Percentiles rank a stretch among this genome's conserved stretches.
Evolutionary conservation across 257 asterid species (phyloP).

Genomic region (Thymus quinquecostatus): DNA sequence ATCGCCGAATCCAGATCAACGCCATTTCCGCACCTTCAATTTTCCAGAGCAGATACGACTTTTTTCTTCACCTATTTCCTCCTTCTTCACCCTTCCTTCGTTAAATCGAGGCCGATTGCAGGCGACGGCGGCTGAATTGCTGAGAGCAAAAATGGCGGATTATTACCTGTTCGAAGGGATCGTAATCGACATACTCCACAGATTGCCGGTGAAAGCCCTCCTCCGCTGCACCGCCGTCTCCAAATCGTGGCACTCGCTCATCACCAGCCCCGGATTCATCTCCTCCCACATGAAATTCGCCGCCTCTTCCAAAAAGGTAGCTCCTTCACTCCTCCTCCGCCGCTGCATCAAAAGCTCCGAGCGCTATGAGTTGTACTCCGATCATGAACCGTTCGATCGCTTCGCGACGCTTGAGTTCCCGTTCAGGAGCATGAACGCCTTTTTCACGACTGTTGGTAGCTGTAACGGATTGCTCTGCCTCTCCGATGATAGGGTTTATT

Average conservation of each 20-base stretch:
- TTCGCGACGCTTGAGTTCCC: conserved; percentile 34
- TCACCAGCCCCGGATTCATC: conserved; percentile 43
- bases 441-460: conserved; percentile 50
- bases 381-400: conserved; percentile 25
- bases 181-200: conserved; percentile 46
- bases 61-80: too few species aligned
- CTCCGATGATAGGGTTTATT: conserved; percentile 47
- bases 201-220: conserved; percentile 43
- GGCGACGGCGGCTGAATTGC: background rate
- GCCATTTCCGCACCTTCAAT: too few species aligned
- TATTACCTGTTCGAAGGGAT: conserved; percentile 34
- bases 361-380: conserved; percentile 40
- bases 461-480: conserved; percentile 56
- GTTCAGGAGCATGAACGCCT: conserved; percentile 41
- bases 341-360: conserved; percentile 35
- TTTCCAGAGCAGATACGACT: too few species aligned
- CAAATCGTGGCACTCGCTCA: conserved; percentile 53
- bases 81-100: too few species aligned
- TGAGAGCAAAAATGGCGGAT: conserved; percentile 37
- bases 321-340: conserved; percentile 39
- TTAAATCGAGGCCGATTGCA: too few species aligned
- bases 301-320: background rate
- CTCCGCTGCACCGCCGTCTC: conserved; percentile 53
- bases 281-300: conserved; percentile 42
- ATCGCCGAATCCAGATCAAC: too few species aligned